Evolutionary conservation across 768 basidiomycete genomes (phyloP), one percentile per base, ranked within the genome.

Genomic region (Tricholoma furcatifolium): DNA sequence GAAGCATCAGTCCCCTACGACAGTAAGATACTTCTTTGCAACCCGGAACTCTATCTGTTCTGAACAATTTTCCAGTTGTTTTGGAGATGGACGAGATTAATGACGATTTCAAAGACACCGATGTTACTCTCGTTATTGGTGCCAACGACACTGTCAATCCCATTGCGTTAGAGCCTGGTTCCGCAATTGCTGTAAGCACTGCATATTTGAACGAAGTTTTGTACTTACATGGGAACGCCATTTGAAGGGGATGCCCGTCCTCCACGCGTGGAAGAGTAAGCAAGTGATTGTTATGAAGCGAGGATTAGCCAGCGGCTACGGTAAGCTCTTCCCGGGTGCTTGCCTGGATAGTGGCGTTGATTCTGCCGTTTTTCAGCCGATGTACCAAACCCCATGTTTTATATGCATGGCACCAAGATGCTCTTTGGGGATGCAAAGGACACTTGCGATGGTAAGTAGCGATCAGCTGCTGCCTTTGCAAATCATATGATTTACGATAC

Each of bases 41-140:
- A 9, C 41, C 17, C n/a, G 9, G n/a, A 20, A 10, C 20, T 40
- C 21, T 6, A 23, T 17, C 10, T 18, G 12, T 39, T 50, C 40
- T 18, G 11, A 49, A 41, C 34, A 47, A n/a, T 38, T 17, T 30
- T 51, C n/a, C 60, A 92, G 91, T 93, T 58, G 91, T 93, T 36
- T 74, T 89, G 53, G 92, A 94, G 71, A 93, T 94, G 92, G 92
- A 94, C 55, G 92, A 94, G 70, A 93, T 94, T 73, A 93, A 94
- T 64, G 90, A 93, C 36, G 92, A 94, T 65, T 94, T 94, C 68
- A 74, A 77, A 47, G 89, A 91, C 32, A 94, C 92, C 0, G 92
- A 94, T 63, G 80, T 94, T n/a, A 89, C 87, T 6, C 81, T 94
- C 17, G 92, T 93, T 57, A 93, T 93, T 57, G 92, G 92, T 20